These are phyloP conservation scores for Ajuga chamaepitys DNA, from an alignment of 257 asterid species.

Conservation along the genomic window DNA sequence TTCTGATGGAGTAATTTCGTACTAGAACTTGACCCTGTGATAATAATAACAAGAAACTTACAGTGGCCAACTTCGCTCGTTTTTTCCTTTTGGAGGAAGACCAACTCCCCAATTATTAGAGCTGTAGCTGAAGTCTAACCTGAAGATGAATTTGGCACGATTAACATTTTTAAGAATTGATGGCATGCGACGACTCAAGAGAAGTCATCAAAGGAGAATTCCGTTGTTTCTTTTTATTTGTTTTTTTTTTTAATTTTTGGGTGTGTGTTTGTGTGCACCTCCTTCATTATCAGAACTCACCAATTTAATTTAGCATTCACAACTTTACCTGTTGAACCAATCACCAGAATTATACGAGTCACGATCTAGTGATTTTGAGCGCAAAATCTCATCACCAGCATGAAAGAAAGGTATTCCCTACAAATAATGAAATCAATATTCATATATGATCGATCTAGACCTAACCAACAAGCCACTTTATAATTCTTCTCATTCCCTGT, in stretches of 20 bases:
- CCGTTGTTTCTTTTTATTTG: not conserved
- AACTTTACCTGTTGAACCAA: conserved; percentile 91
- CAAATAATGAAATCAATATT: conserved; percentile 7
- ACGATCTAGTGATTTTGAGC: conserved; percentile 94
- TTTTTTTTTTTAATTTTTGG: not conserved
- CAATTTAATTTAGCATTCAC: not conserved
- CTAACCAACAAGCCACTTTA: too few relatives aligned
- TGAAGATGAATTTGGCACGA: conserved; percentile 22
- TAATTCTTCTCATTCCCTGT: too few relatives aligned
- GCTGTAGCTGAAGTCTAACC: conserved; percentile 89
- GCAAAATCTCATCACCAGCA: conserved; percentile 92
- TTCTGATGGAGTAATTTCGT: not conserved
- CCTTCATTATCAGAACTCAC: too few relatives aligned
- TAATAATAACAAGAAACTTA: conserved; percentile 25
- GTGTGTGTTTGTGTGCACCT: too few relatives aligned
- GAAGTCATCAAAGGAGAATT: not conserved
- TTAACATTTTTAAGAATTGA: not conserved
- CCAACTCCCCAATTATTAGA: conserved; percentile 96
- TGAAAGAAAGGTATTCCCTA: conserved; percentile 97
- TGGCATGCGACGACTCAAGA: not conserved
- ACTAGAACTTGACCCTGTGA: not conserved
- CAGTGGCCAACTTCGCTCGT: conserved; percentile 84
- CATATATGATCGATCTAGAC: too few relatives aligned
- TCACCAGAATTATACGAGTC: conserved; percentile 97
- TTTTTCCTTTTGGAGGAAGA: conserved; percentile 85